Conservation (phyloP, 2,329 filamentous ascomycete genomes). For the Neoscytalidium dimidiatum region DNA sequence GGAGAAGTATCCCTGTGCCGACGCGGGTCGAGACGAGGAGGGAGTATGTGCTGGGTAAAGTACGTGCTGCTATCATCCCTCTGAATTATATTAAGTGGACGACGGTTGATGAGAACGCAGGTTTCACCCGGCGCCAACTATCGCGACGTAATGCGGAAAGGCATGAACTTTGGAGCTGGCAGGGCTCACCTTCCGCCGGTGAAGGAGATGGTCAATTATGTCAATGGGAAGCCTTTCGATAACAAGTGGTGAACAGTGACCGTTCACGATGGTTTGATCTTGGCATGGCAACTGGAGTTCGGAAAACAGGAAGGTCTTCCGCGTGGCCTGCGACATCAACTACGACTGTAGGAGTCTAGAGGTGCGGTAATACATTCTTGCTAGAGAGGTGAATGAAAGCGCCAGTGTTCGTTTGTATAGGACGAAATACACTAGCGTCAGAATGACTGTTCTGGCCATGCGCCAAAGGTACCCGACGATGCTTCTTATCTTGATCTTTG, state of each 20-base stretch:
- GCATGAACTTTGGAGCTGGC: constrained; percentile 51
- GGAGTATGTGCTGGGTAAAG: constrained; percentile 57
- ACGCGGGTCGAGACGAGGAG: constrained; percentile 55
- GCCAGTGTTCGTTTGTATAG: too few species aligned
- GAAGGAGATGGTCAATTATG: constrained; percentile 53
- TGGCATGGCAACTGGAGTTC: not conserved
- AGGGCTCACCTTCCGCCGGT: constrained; percentile 49
- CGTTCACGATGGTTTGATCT: not conserved
- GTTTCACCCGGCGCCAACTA: constrained; percentile 58
- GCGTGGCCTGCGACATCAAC: too few species aligned
- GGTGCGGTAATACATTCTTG: too few species aligned
- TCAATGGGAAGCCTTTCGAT: constrained; percentile 50
- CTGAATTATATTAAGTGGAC: not conserved
- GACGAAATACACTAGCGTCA: too few species aligned
- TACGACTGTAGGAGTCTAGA: too few species aligned
- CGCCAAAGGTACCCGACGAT: too few species aligned
- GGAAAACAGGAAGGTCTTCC: not conserved
- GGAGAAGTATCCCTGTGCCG: constrained; percentile 57
- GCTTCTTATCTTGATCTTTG: too few species aligned
- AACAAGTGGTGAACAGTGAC: constrained; percentile 46
- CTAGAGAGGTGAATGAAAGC: too few species aligned
- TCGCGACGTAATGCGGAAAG: constrained; percentile 54
- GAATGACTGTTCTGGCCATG: too few species aligned
- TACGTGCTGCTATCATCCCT: constrained; percentile 27
- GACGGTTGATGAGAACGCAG: constrained; percentile 26